Conservation (phyloP, 202 grass and related monocot genomes). For the Saccharum hybrid region DNA sequence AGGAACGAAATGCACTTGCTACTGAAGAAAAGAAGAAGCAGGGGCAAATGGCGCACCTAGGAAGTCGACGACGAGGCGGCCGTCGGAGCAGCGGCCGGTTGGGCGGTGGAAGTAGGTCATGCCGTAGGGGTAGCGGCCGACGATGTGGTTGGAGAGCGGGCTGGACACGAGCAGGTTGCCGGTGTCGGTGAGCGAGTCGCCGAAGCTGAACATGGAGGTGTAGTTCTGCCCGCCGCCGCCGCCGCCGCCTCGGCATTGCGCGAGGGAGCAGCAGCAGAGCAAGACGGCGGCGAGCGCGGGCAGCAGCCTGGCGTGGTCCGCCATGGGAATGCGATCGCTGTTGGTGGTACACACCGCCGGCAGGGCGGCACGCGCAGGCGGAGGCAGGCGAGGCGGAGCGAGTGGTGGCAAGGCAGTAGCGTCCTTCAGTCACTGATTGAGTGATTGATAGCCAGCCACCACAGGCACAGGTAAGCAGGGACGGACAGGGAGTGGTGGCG, state of each 20-base stretch:
- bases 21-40: neutral
- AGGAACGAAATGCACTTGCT: neutral
- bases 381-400: neutral
- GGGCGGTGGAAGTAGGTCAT: slow-evolving; percentile 82
- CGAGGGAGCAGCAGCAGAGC: slow-evolving; percentile 37
- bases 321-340: slow-evolving; percentile 38
- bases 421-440: neutral
- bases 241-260: slow-evolving; percentile 37
- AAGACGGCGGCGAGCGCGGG: slow-evolving; percentile 37
- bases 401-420: neutral
- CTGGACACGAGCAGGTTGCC: slow-evolving; percentile 70
- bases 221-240: slow-evolving; percentile 57
- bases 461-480: too few species aligned
- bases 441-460: neutral
- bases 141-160: slow-evolving; percentile 57
- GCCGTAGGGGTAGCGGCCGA: slow-evolving; percentile 78
- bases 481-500: slow-evolving; percentile 19
- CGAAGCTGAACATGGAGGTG: slow-evolving; percentile 86
- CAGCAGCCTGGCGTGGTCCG: slow-evolving; percentile 1
- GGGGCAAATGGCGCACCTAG: slow-evolving; percentile 45
- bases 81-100: slow-evolving; percentile 87
- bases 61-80: slow-evolving; percentile 87
- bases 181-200: slow-evolving; percentile 87
- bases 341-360: neutral
- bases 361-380: too few species aligned